phyloP scores from a whole-genome alignment of 805 yeast species.

The Saccharomycopsis microspora region DNA sequence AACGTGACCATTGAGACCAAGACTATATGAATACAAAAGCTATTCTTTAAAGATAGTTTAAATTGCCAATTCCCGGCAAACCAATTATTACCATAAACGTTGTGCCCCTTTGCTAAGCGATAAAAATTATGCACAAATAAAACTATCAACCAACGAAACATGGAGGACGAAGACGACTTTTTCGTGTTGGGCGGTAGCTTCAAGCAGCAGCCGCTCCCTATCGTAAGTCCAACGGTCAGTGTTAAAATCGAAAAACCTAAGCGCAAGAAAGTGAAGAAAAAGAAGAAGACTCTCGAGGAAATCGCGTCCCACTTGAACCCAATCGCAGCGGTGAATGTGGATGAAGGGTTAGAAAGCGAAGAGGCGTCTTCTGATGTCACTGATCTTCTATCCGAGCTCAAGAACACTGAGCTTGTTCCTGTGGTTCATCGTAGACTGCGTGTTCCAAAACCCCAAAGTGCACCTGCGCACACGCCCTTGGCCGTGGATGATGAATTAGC shows the following conservation, averaged over 20 bases:
- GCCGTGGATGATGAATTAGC: slow-evolving; percentile 1
- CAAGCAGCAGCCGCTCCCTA: background rate
- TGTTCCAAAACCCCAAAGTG: no score
- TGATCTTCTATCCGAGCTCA: background rate
- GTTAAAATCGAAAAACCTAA: background rate
- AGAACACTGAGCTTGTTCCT: background rate
- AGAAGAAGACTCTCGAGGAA: background rate
- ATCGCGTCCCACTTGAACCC: background rate
- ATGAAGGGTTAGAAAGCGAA: background rate
- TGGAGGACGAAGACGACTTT: slow-evolving; percentile 11
- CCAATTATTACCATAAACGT: no score
- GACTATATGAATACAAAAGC: no score
- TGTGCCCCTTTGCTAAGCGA: background rate
- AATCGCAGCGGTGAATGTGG: background rate
- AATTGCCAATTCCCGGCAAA: no score
- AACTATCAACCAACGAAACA: background rate
- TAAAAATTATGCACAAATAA: background rate
- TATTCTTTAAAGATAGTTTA: no score
- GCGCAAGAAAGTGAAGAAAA: slow-evolving; percentile 1
- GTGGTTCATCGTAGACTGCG: no score
- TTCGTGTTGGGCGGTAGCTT: slow-evolving; percentile 4
- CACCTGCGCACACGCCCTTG: background rate
- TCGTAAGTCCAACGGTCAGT: background rate
- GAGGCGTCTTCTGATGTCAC: background rate
- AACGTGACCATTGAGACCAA: no score